Conservation (phyloP, 805 yeast species). For the Myxozyma monticola region DNA sequence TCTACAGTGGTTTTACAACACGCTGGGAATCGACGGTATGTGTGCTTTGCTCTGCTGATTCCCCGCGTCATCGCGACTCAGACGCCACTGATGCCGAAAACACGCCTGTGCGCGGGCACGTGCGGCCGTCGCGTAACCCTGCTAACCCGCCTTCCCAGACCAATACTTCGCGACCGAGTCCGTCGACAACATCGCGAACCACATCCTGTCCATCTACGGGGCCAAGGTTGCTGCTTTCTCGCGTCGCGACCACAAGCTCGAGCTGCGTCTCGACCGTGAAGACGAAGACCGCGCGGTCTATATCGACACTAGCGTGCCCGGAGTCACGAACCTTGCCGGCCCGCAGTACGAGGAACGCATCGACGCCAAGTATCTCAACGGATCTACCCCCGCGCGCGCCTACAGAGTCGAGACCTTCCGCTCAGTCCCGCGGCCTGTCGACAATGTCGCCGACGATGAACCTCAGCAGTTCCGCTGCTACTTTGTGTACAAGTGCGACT, state of each 20-base stretch:
- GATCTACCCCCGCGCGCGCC: conserved; percentile 41
- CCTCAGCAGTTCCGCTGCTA: conserved; percentile 62
- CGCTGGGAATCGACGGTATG: conserved; percentile 76
- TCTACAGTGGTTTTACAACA: conserved; percentile 73
- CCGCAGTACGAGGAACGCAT: conserved; percentile 47
- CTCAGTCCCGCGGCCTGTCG: conserved; percentile 54
- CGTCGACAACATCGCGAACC: conserved; percentile 74
- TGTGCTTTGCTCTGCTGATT: not conserved
- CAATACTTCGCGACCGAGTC: conserved; percentile 86
- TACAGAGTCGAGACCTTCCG: conserved; percentile 79
- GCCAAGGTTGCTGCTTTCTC: conserved; percentile 90
- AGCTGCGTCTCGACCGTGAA: conserved; percentile 77
- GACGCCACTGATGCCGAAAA: not conserved
- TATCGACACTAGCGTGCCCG: conserved; percentile 65
- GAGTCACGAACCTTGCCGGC: conserved; percentile 45
- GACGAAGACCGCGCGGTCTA: conserved; percentile 85
- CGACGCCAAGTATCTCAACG: conserved; percentile 70
- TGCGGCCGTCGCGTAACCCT: not conserved
- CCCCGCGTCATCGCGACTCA: not conserved
- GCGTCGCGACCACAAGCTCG: conserved; percentile 53
- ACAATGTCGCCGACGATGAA: conserved; percentile 43
- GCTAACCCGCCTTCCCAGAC: conserved; percentile 35
- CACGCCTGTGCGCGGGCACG: not conserved
- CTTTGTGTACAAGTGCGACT: conserved; percentile 77
- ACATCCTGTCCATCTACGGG: conserved; percentile 85